Conservation (phyloP, 306 rosid species). For the Medicago ruthenica region DNA sequence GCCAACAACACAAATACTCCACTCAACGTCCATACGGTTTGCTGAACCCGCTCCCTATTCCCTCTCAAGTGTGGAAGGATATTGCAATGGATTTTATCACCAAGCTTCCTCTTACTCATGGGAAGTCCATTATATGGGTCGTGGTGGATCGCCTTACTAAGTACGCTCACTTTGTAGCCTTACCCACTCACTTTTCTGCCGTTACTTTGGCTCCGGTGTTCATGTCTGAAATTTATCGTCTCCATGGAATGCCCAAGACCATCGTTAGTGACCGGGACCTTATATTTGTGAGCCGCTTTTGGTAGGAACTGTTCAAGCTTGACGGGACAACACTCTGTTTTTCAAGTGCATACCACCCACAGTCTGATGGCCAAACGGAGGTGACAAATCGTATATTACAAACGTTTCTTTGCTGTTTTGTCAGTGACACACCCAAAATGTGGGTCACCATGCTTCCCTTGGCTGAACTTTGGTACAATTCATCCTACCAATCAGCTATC, state of each 20-base stretch:
- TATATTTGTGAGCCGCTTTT: background rate
- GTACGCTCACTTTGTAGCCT: background rate
- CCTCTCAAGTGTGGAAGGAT: background rate
- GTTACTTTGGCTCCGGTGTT: no score
- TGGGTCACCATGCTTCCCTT: background rate
- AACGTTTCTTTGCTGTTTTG: background rate
- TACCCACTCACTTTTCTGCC: background rate
- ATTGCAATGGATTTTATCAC: background rate
- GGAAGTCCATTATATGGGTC: background rate
- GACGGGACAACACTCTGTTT: background rate
- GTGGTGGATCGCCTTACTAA: background rate
- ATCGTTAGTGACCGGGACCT: background rate
- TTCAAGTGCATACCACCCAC: background rate
- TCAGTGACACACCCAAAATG: background rate
- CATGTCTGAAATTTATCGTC: no score
- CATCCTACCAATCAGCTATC: background rate
- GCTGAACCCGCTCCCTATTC: background rate
- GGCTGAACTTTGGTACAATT: background rate
- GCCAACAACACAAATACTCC: background rate
- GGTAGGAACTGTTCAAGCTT: background rate
- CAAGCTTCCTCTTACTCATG: background rate
- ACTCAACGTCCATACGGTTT: background rate
- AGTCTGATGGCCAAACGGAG: background rate
- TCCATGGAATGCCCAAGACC: no score
- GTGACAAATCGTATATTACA: background rate